A percentile compares a stretch with the other conserved stretches of the same genome.
Conservation (phyloP, 805 yeast species). For the Candida takata region DNA sequence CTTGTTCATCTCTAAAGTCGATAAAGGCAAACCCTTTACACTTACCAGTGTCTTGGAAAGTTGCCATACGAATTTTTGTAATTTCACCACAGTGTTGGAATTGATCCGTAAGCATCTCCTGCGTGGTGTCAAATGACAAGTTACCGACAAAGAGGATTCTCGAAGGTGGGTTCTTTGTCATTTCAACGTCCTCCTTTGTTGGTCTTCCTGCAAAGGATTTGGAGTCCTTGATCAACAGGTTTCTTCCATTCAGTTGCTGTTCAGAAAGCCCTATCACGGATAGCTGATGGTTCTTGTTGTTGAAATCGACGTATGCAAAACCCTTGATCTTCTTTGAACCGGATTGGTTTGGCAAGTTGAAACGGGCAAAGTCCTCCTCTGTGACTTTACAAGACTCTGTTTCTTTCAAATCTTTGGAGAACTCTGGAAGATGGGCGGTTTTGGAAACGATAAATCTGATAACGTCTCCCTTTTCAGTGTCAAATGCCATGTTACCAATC, state of each 20-base stretch:
- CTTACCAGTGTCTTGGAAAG: slow-evolving; percentile 94
- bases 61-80: slow-evolving; percentile 82
- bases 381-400: slow-evolving; percentile 33
- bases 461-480: slow-evolving; percentile 71
- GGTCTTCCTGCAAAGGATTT: slow-evolving; percentile 87
- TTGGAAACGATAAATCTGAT: slow-evolving; percentile 56
- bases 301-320: slow-evolving; percentile 86
- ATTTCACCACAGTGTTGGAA: slow-evolving; percentile 92
- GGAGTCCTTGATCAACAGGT: slow-evolving; percentile 75
- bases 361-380: slow-evolving; percentile 59
- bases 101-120: slow-evolving; percentile 68
- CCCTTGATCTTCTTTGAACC: slow-evolving; percentile 60
- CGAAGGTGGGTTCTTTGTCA: slow-evolving; percentile 79
- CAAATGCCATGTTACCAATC: slow-evolving; percentile 90
- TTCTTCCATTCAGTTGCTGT: slow-evolving; percentile 71
- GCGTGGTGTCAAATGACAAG: slow-evolving; percentile 84
- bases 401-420: slow-evolving; percentile 20
- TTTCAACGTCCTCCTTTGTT: slow-evolving; percentile 38
- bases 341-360: slow-evolving; percentile 68
- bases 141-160: slow-evolving; percentile 89
- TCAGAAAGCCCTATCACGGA: slow-evolving; percentile 67
- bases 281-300: slow-evolving; percentile 48
- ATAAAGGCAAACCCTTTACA: slow-evolving; percentile 95
- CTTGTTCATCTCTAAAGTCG: slow-evolving; percentile 74
- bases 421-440: slow-evolving; percentile 35